These are phyloP conservation scores for Colletotrichum salicis DNA, from an alignment of 2,329 filamentous ascomycete species.

Conservation along the genomic window DNA sequence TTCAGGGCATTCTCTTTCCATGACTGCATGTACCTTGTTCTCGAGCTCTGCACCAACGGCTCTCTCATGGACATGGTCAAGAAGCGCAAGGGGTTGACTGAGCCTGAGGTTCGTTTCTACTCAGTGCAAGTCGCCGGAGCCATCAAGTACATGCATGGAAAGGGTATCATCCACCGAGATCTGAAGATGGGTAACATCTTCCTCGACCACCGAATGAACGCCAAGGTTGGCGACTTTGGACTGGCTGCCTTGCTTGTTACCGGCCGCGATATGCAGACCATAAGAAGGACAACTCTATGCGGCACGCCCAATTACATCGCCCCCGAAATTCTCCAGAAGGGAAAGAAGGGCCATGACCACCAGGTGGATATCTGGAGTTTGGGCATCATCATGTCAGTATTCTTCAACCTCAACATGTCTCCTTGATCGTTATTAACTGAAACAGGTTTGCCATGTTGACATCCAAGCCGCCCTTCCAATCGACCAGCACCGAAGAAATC, in stretches of 20 bases:
- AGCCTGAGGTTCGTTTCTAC: slow-evolving; percentile 94
- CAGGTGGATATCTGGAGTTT: slow-evolving; percentile 99
- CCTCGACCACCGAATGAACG: slow-evolving; percentile 92
- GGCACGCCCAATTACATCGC: slow-evolving; percentile 99
- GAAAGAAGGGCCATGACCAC: slow-evolving; percentile 93
- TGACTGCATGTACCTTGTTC: slow-evolving; percentile 89
- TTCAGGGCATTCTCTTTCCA: slow-evolving; percentile 92
- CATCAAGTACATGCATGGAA: slow-evolving; percentile 96
- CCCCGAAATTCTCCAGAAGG: slow-evolving; percentile 94
- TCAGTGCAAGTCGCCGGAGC: slow-evolving; percentile 95
- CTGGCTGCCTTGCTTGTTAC: slow-evolving; percentile 91
- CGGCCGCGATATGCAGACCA: slow-evolving; percentile 86
- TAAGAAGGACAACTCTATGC: slow-evolving; percentile 90
- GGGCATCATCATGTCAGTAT: slow-evolving; percentile 90
- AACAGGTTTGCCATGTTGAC: slow-evolving; percentile 92
- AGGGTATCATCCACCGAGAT: slow-evolving; percentile 96
- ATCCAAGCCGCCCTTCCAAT: slow-evolving; percentile 96
- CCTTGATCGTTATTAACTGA: slow-evolving; percentile 40
- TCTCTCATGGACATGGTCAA: slow-evolving; percentile 99
- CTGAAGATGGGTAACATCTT: slow-evolving; percentile 99
- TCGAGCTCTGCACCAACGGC: slow-evolving; percentile 94
- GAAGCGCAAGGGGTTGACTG: slow-evolving; percentile 86
- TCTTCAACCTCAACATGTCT: neutral
- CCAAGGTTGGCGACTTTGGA: slow-evolving; percentile 98
- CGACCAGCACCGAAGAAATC: slow-evolving; percentile 86